phyloP scores from a whole-genome alignment of 345 rosid genomes.

The Salix brachista region DNA sequence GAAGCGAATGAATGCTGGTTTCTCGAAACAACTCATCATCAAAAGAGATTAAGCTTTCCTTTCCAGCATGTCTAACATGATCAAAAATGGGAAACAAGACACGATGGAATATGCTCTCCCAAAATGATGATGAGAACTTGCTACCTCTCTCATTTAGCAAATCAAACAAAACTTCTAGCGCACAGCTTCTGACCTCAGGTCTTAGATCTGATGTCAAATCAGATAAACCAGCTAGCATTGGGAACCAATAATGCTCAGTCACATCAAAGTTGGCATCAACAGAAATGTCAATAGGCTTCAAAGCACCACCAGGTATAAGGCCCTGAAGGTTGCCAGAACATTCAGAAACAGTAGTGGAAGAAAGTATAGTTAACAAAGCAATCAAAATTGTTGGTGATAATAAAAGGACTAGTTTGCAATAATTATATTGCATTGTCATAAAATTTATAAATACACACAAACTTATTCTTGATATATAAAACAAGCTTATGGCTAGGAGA shows the following conservation, averaged over 20 bases:
- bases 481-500: not conserved
- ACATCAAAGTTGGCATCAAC: slow-evolving; percentile 63
- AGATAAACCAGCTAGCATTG: slow-evolving; percentile 89
- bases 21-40: slow-evolving; percentile 84
- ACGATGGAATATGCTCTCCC: slow-evolving; percentile 94
- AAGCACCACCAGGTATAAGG: slow-evolving; percentile 77
- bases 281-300: slow-evolving; percentile 55
- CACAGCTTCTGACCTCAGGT: slow-evolving; percentile 83
- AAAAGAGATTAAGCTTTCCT: slow-evolving; percentile 59
- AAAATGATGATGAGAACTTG: slow-evolving; percentile 74
- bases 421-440: not conserved
- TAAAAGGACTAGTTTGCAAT: not conserved
- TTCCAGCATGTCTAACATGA: slow-evolving; percentile 85
- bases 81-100: slow-evolving; percentile 91
- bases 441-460: not conserved
- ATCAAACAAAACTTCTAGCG: slow-evolving; percentile 89
- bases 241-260: slow-evolving; percentile 92
- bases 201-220: slow-evolving; percentile 82
- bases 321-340: slow-evolving; percentile 47
- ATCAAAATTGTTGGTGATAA: not conserved
- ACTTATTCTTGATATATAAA: not conserved
- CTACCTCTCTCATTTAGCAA: slow-evolving; percentile 88
- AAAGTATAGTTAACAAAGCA: not conserved
- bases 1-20: slow-evolving; percentile 84
- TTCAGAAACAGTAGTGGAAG: slow-evolving; percentile 11